These are phyloP conservation scores for Dothideomycetes sp. DNA, from an alignment of 2,329 filamentous ascomycete genomes.

Conservation along the genomic window DNA sequence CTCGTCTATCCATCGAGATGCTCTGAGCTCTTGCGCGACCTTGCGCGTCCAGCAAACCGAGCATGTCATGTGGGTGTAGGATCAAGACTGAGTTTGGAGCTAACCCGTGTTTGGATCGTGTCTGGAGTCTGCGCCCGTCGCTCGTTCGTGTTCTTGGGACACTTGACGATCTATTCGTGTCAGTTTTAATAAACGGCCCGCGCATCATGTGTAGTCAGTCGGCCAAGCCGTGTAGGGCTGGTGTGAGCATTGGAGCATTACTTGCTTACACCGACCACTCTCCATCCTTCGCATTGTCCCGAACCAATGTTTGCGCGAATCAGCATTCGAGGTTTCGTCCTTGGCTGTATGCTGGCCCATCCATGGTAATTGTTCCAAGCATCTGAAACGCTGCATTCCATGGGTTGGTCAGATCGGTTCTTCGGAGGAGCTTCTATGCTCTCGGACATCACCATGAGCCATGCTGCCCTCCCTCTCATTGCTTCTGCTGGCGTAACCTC, in stretches of 20 bases:
- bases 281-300: conserved; percentile 10
- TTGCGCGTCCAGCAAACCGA: no score
- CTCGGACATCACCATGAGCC: conserved; percentile 8
- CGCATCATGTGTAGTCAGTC: conserved; percentile 10
- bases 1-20: no score
- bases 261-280: conserved; percentile 6
- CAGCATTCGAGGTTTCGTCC: conserved; percentile 4
- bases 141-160: conserved; percentile 5
- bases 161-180: conserved; percentile 7
- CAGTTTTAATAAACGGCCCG: conserved; percentile 11
- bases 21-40: no score
- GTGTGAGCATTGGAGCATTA: conserved; percentile 7
- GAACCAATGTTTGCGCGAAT: conserved; percentile 3
- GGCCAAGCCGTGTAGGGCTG: conserved; percentile 9
- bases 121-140: conserved; percentile 4
- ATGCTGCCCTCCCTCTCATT: conserved; percentile 6
- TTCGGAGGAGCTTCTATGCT: conserved; percentile 7
- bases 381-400: conserved; percentile 11
- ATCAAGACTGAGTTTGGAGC: conserved; percentile 9
- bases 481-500: conserved; percentile 8
- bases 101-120: conserved; percentile 7
- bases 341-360: conserved; percentile 6
- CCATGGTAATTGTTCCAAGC: conserved; percentile 11
- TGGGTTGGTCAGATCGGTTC: conserved; percentile 9
- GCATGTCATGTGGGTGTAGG: no score